Evolutionary conservation across 176 grass and related monocot species (phyloP).

Genomic region (Bonia amplexicaulis): DNA sequence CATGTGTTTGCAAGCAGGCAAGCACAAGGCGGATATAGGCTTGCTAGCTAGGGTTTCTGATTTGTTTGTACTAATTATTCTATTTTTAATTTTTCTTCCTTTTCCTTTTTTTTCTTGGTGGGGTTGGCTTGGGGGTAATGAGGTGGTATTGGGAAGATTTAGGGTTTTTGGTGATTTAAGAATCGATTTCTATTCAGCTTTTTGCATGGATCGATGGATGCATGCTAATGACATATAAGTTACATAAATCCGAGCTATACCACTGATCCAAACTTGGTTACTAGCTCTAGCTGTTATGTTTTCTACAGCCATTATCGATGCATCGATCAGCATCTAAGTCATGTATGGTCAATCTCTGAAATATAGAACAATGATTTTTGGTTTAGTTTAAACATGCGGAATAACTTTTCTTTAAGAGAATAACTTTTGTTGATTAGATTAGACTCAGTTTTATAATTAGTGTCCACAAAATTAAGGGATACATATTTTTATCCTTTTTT

Average conservation of each 20-base stretch:
- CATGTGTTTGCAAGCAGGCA: constrained; percentile 11
- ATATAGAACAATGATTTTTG: background rate
- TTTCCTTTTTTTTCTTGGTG: background rate
- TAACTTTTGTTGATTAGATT: background rate
- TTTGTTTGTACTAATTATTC: constrained; percentile 8
- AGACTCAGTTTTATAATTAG: too few species aligned
- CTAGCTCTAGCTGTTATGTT: too few species aligned
- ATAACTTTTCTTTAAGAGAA: background rate
- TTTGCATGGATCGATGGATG: constrained; percentile 30
- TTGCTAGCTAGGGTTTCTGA: constrained; percentile 18
- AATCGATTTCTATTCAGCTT: constrained; percentile 22
- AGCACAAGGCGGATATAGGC: constrained; percentile 28
- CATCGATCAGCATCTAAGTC: background rate
- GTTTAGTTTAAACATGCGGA: background rate
- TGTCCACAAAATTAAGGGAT: too few species aligned
- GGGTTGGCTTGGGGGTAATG: background rate
- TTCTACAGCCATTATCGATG: background rate
- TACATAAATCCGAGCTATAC: background rate
- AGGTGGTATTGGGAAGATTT: constrained; percentile 20
- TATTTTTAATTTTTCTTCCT: background rate
- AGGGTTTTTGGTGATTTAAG: background rate
- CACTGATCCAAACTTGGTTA: background rate
- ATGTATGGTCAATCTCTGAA: background rate
- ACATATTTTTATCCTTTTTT: too few species aligned
- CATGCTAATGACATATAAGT: background rate